A percentile compares a stretch with the other conserved stretches of the same genome.
Conservation (phyloP, 345 rosid species). For the Gossypium stocksii region DNA sequence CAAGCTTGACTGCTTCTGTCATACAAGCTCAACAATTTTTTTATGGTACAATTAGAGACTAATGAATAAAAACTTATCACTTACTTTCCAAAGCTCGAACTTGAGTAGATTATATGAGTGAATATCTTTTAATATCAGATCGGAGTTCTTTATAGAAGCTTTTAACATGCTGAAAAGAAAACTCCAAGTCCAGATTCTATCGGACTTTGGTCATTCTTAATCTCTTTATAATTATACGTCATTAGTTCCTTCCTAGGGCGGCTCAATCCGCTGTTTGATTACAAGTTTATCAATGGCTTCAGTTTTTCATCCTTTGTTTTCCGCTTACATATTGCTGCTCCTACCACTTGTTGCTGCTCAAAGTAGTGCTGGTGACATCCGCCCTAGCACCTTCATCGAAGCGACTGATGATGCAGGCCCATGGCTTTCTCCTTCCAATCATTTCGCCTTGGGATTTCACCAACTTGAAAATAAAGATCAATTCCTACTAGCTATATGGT, state of each 20-base stretch:
- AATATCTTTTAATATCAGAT: too few species aligned
- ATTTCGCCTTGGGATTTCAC: constrained; percentile 3
- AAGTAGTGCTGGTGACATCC: not conserved
- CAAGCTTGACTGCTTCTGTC: not conserved
- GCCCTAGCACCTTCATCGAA: not conserved
- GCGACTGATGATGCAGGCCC: constrained; percentile 1
- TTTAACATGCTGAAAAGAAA: too few species aligned
- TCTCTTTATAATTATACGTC: not conserved
- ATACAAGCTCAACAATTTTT: not conserved
- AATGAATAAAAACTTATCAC: too few species aligned
- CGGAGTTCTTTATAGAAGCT: too few species aligned
- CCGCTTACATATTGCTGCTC: not conserved
- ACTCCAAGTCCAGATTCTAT: not conserved
- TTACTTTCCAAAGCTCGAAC: too few species aligned
- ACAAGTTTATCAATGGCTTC: constrained; percentile 1
- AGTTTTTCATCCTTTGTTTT: not conserved
- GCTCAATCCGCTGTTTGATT: too few species aligned
- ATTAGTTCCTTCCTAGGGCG: not conserved
- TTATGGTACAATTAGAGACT: too few species aligned
- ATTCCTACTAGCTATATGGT: constrained; percentile 23
- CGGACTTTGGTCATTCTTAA: not conserved
- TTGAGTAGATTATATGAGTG: too few species aligned
- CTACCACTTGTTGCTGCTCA: constrained; percentile 2
- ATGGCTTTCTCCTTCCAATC: constrained; percentile 29
- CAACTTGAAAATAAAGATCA: constrained; percentile 8